Evolutionary conservation across 345 rosid genomes (phyloP), one percentile per base, ranked within the genome.

Genomic region (Eucalyptus regnans): DNA sequence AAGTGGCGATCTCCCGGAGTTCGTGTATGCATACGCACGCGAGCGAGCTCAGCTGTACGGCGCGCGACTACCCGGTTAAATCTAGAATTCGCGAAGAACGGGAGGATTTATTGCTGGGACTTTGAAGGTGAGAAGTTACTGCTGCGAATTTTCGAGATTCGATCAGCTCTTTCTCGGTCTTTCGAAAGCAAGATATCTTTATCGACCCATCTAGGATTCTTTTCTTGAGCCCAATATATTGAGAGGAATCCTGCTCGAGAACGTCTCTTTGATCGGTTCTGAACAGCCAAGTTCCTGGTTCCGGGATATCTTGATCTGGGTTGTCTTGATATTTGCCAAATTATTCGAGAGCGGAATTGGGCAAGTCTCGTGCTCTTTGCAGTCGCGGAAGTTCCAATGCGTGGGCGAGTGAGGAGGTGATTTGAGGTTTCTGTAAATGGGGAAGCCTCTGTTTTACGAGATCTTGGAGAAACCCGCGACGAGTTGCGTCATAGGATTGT

Each of bases 401-500:
- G 46, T 20, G 46, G 29, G 87, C 56, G 43, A 86, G n/a, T 22
- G 66, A 56, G 29, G 37, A 76, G 84, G 48, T 76, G 15, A 64
- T 41, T 41, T 83, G 29, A 62, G 88, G 60, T 62, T 87, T 62
- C 48, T 37, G 29, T n/a, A 89, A 50, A 96, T 97, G 99, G 99
- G 98, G 90, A 95, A 89, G 90, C 99, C 99, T 71, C 90, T 98
- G 90, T 88, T 98, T 90, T 97, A 93, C 88, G 97, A 98, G 93
- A 93, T 97, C 80, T 46, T 94, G 89, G 98, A 96, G 92, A 97
- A 95, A 83, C 99, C 99, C 2, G 99, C 98, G 31, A 95, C 98
- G 44, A 98, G 97, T 91, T 94, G 95, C 87, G 89, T 96, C 60
- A 92, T 97, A 27, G 96, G 95, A 44, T 87, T 95, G 83, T 98